Evolutionary conservation across 225 moss, liverwort and hornwort species (phyloP), one percentile per base, ranked within the genome.

Genomic region (Takakia lepidozioides): DNA sequence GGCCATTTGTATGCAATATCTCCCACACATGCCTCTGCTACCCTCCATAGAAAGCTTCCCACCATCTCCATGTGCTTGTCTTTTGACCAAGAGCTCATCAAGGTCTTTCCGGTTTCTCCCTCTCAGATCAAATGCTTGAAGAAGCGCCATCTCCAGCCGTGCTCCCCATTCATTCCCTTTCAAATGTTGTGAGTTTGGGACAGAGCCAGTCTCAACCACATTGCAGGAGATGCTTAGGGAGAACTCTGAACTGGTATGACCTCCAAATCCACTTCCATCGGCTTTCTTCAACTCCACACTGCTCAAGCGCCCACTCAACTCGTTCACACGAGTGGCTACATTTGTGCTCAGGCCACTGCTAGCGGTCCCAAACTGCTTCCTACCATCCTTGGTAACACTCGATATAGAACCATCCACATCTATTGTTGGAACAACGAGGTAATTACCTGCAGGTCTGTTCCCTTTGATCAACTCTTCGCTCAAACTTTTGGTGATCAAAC

Each of bases 61-160:
- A 2, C 11, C 14, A 18, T 15, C n/a, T 27, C 26, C 27, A 49
- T 16, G 6, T 29, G 11, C 32, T 32, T 38, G 5, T 37, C 30
- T 15, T 8, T 21, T 8, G 30, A 28, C 30, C 30, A 18, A 22
- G 29, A 35, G 21, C 26, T 44, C 15, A 6, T 8, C 7, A 44
- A 19, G 5, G 2, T 24, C 45, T 29, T 22, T 22, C 2, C n/a
- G 10, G 19, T 15, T 19, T n/a, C 11, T 5, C 2, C 43, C 19
- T 21, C 20, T 29, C 19, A 28, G 43, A 1, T 43, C 43, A 7
- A 56, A 34, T 19, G 20, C 43, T 29, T 24, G 30, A 14, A 43
- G 19, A 44, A 56, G 3, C 4, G 21, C 43, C 10, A n/a, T 19
- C 29, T 56, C 55, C 15, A 56, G 15, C 43, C 43, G 43, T 5